Base-by-base conservation (phyloP, 768 basidiomycete species). In the Lepiota subincarnata region DNA sequence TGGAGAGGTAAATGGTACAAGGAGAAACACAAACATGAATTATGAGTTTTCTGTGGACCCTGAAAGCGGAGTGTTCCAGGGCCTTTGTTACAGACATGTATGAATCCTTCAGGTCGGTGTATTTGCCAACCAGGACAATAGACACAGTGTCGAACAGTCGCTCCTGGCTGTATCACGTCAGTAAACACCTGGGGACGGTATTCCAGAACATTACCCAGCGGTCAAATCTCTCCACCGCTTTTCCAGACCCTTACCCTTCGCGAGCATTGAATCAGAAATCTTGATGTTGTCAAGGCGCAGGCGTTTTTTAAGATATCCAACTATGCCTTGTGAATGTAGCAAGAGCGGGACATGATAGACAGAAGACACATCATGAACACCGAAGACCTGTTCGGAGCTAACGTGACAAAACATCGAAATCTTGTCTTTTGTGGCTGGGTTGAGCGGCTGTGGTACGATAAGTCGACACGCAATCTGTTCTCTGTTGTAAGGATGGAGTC, bases 361-460 rank as follows among this genome's bases (percentile, higher is more conserved):
- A 36, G 94, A 97, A 7, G 88, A 85, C 44, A 98, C 92, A 65
- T 98, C 93, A 66, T 98, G 96, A 6, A 98, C 89, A 50, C 94
- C 96, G 47, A 99, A 78, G 37, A 98, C 96, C 62, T 92, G 89
- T 62, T 91, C 86, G 2, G 86, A 75, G 2, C 83, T 74, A 61
- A 99, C 96, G 63, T 99, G 96, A 70, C 96, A 98, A 79, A 98
- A 98, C 95, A 98, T 98, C 57, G 92, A 93, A 38, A 99, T 96
- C 70, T 99, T 99, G 64, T 86, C 81, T 71, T 94, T 96, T 34
- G 95, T 96, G 0, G 89, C 79, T 13, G 81, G 77, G 50, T 87
- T 82, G n/a, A 99, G 76, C 0, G 89, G 86, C 57, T 89, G 79
- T 16, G 88, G 84, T 55, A 88, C 84, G 48, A 90, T 73, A 28